These are phyloP conservation scores for Trichophyton rubrum DNA, from an alignment of 2,329 filamentous ascomycete species.

Conservation along the genomic window DNA sequence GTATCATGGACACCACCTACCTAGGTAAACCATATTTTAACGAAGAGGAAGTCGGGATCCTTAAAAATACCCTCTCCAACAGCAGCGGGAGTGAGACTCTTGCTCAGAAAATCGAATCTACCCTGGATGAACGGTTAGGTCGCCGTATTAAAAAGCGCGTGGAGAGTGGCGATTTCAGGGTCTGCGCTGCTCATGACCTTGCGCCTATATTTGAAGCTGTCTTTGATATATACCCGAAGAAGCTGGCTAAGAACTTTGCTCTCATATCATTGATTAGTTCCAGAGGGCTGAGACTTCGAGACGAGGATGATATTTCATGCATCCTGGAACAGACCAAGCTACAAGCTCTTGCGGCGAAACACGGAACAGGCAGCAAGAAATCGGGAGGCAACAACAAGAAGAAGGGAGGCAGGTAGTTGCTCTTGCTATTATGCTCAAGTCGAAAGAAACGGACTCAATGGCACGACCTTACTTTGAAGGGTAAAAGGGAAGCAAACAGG, in stretches of 20 bases:
- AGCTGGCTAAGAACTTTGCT: slow-evolving; percentile 12
- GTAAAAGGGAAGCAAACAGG: no score
- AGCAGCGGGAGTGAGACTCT: slow-evolving; percentile 1
- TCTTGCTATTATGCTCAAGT: no score
- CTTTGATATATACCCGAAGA: slow-evolving; percentile 19
- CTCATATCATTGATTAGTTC: neutral
- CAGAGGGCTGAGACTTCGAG: slow-evolving; percentile 2
- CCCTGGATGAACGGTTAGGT: slow-evolving; percentile 8
- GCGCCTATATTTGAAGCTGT: slow-evolving; percentile 20
- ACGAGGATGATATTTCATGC: slow-evolving; percentile 8
- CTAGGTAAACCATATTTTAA: slow-evolving; percentile 18
- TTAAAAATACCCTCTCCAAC: slow-evolving; percentile 2
- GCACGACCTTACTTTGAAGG: no score
- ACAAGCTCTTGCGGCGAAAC: slow-evolving; percentile 1
- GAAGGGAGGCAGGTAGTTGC: slow-evolving; percentile 1
- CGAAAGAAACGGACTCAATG: no score
- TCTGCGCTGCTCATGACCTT: slow-evolving; percentile 28
- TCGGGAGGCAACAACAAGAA: slow-evolving; percentile 4
- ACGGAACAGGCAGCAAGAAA: slow-evolving; percentile 5
- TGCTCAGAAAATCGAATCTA: slow-evolving; percentile 3
- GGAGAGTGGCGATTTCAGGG: slow-evolving; percentile 20
- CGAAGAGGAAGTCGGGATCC: slow-evolving; percentile 11
- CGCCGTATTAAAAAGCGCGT: slow-evolving; percentile 21
- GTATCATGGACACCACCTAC: slow-evolving; percentile 15
- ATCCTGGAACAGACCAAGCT: slow-evolving; percentile 1